Evolutionary conservation across 768 basidiomycete genomes (phyloP), one percentile per base, ranked within the genome.

Genomic region (Phaeotremella skinneri): DNA sequence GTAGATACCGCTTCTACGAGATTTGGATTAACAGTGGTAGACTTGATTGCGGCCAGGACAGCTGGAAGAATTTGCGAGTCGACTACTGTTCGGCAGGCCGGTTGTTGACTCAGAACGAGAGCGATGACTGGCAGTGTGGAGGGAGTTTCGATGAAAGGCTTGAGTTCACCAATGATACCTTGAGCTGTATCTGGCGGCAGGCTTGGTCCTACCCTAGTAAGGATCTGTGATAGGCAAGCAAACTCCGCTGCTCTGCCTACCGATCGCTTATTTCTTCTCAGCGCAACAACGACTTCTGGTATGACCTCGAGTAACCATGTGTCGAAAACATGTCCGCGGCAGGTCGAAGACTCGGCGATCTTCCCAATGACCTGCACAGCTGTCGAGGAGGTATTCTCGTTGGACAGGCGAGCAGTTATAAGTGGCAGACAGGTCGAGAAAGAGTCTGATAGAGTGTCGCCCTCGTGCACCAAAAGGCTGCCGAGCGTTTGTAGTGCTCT

Each of bases 401-500:
- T 79, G 37, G 55, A 60, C 5, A 78, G 58, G 32, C 74, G 64
- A 14, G 72, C 63, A 16, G 65, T 61, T 53, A 78, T 70, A 2
- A 75, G 64, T 2, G 71, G 74, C 21, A 78, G 56, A 41, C 62
- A 63, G 7, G 61, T 56, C n/a, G 67, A 51, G 54, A 66, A 71
- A 5, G 70, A 63, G 0, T 48, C 3, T 2, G 83, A 84, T 32
- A 89, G 81, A 14, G 85, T 76, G 48, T 91, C 89, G 0, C 88
- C 86, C 1, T 91, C 90, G 64, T 85, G 87, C 51, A 90, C 83
- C 86, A 96, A 90, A 7, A 98, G 79, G 72, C 91, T 87, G 0
- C 87, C 92, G 43, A 94, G 82, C 49, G 85, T 85, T 30, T 87
- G 85, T 67, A 97, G 87, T 0, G 91, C 91, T 62, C 83, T 85